Base-by-base conservation (phyloP, 257 asterid species). In the Capsicum pubescens region DNA sequence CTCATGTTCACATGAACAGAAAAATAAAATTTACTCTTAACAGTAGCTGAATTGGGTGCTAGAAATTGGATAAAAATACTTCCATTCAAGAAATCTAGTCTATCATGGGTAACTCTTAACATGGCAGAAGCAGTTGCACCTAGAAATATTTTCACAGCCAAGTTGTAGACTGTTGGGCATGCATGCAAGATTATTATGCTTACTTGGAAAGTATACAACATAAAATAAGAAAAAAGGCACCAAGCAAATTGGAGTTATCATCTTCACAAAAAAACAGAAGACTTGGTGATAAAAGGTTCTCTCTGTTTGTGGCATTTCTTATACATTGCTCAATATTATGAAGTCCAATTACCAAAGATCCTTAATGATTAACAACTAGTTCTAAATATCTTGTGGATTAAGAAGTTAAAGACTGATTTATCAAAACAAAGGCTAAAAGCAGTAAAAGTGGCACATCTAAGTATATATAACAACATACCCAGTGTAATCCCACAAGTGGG, bases 271-370 rank as follows among this genome's bases (percentile, higher is more conserved):
- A 72, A 66, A 66, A 8, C 46, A 66, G 14, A 66, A 35, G 36
- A 46, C 80, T 10, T 48, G 4, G 80, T 19, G 80, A 72, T 48
- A 39, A 46, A 32, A 72, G 39, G 80, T 72, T 71, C 57, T 70
- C 80, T 72, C 13, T 72, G 60, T 52, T 72, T 72, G 59, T 19
- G 60, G 44, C 59, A 72, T 46, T 72, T 72, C 80, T 46, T 48
- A 19, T n/a, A 72, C 6, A 11, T 72, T 72, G 59, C 58, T 32
- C 42, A 72, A 72, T 42, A 72, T 48, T 36, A 68, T 16, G 77
- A 68, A 32, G 77, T 8, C 26, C 13, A 35, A 36, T 66, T 66
- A 6, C 72, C 1, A 66, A 66, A 66, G 8, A 12, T 32, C 72
- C 35, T 66, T 35, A 35, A 66, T 66, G 46, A 66, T 66, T 64